A percentile compares a stretch with the other conserved stretches of the same genome.
Conservation (phyloP, 768 basidiomycete species). For the Auricularia sp. region DNA sequence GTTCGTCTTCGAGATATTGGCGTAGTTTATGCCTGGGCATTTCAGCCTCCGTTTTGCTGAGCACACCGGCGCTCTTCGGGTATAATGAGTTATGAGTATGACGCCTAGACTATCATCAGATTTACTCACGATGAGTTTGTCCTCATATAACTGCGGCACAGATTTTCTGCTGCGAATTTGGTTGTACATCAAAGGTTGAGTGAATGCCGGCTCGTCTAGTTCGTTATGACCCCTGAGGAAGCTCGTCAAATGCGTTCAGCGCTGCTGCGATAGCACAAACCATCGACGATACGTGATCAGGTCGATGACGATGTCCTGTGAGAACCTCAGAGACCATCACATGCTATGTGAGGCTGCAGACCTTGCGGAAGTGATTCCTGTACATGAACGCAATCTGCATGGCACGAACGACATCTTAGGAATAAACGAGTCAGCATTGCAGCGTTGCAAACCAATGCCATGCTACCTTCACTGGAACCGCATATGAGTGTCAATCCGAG, state of each 20-base stretch:
- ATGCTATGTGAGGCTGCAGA: constrained; percentile 11
- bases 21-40: constrained; percentile 50
- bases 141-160: constrained; percentile 75
- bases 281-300: constrained; percentile 81
- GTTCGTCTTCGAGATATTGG: constrained; percentile 50
- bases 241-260: neutral
- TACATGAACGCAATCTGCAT: constrained; percentile 86
- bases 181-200: constrained; percentile 86
- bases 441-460: neutral
- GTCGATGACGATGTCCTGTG: constrained; percentile 76
- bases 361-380: constrained; percentile 76
- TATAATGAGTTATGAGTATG: no score
- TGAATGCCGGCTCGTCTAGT: constrained; percentile 77
- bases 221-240: constrained; percentile 72
- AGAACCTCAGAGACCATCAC: neutral
- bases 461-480: neutral
- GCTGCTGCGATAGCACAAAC: constrained; percentile 20
- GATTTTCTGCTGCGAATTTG: constrained; percentile 68
- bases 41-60: constrained; percentile 41
- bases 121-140: constrained; percentile 55
- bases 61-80: constrained; percentile 37
- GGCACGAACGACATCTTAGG: constrained; percentile 68
- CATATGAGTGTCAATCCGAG: neutral
- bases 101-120: neutral
- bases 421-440: no score